These are phyloP conservation scores for Botrytis squamosa DNA, from an alignment of 2,329 filamentous ascomycete genomes.

Conservation along the genomic window DNA sequence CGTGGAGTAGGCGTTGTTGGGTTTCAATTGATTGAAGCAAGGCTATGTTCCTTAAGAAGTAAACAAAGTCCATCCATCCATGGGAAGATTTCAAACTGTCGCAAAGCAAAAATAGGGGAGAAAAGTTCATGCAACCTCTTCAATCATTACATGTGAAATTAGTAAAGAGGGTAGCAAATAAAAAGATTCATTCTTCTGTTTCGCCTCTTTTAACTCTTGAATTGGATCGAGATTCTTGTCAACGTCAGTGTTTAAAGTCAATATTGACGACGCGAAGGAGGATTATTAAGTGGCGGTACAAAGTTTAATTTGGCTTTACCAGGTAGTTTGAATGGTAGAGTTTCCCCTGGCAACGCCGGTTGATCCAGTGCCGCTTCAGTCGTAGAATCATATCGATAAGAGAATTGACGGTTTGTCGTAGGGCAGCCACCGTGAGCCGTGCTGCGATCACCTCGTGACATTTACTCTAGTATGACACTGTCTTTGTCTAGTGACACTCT, in stretches of 20 bases:
- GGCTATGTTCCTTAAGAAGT: conserved; percentile 10
- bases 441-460: neutral
- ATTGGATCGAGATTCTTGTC: conserved; percentile 1
- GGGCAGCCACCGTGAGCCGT: neutral
- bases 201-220: neutral
- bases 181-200: conserved; percentile 2
- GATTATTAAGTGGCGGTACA: conserved; percentile 3
- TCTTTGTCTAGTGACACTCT: neutral
- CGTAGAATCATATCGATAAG: conserved; percentile 4
- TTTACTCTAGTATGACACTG: neutral
- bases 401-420: neutral
- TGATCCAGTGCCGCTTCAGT: neutral
- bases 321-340: neutral
- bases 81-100: neutral
- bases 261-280: conserved; percentile 11
- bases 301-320: conserved; percentile 11
- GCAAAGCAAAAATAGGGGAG: neutral
- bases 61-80: conserved; percentile 22
- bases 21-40: conserved; percentile 20
- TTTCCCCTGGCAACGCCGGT: conserved; percentile 20
- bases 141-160: conserved; percentile 1
- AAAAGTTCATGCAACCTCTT: neutral
- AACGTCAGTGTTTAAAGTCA: neutral
- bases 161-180: neutral
- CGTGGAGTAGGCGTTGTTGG: conserved; percentile 37